phyloP scores from a whole-genome alignment of 2,329 filamentous ascomycete genomes.

The Aspergillus sp. region DNA sequence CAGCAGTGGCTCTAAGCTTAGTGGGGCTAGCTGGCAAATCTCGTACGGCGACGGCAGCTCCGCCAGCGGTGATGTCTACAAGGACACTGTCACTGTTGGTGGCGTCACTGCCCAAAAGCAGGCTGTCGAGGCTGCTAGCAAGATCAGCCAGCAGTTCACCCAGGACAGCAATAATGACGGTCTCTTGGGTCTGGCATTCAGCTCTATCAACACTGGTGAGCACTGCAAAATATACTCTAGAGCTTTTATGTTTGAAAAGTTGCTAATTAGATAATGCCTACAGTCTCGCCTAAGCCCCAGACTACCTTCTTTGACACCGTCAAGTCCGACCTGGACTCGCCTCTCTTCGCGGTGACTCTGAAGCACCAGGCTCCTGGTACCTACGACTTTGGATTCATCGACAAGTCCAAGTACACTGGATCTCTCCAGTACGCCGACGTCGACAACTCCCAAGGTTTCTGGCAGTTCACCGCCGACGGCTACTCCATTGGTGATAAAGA shows the following conservation, averaged over 20 bases:
- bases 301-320: conserved; percentile 60
- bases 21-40: conserved; percentile 55
- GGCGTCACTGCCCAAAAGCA: conserved; percentile 55
- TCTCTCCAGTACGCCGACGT: conserved; percentile 53
- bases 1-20: conserved; percentile 40
- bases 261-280: background rate
- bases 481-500: conserved; percentile 49
- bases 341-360: conserved; percentile 52
- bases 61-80: conserved; percentile 61
- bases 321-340: conserved; percentile 44
- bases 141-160: conserved; percentile 52
- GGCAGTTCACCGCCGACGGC: conserved; percentile 55
- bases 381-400: conserved; percentile 58
- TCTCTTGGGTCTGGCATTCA: conserved; percentile 57
- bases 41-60: conserved; percentile 62
- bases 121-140: conserved; percentile 61
- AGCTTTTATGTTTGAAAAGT: too few relatives aligned
- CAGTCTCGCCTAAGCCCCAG: conserved; percentile 44
- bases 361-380: conserved; percentile 49
- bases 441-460: conserved; percentile 57
- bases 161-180: conserved; percentile 53
- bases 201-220: conserved; percentile 51
- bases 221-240: background rate
- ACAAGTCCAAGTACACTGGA: conserved; percentile 56
- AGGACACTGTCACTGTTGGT: conserved; percentile 60